These are phyloP conservation scores for Trichoderma cornu-damae DNA, from an alignment of 2,329 filamentous ascomycete genomes.

Conservation along the genomic window DNA sequence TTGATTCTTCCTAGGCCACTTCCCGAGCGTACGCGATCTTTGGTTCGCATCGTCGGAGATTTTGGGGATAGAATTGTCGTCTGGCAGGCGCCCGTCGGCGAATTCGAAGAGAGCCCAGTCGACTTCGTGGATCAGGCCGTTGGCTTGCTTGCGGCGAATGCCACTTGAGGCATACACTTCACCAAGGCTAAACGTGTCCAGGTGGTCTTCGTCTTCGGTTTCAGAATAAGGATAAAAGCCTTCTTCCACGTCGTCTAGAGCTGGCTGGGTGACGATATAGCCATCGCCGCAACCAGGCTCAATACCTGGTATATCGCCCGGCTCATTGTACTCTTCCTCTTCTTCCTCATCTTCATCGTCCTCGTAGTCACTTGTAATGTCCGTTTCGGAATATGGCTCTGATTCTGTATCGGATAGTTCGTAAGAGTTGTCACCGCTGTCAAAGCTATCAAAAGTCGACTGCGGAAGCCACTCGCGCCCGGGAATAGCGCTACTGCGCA, in stretches of 20 bases:
- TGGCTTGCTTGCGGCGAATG: conserved; percentile 67
- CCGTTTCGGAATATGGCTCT: conserved; percentile 46
- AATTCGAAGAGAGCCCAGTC: conserved; percentile 93
- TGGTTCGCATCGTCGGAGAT: conserved; percentile 20
- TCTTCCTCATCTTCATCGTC: conserved; percentile 52
- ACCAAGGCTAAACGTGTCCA: conserved; percentile 75
- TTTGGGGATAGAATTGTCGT: conserved; percentile 62
- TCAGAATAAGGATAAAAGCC: conserved; percentile 74
- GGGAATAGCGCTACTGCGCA: conserved; percentile 38
- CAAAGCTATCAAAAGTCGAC: conserved; percentile 38
- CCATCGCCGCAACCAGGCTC: conserved; percentile 68
- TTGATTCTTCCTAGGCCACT: conserved; percentile 27
- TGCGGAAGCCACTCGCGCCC: conserved; percentile 42
- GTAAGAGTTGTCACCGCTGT: conserved; percentile 52
- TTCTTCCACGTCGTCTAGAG: conserved; percentile 77
- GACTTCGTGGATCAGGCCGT: conserved; percentile 78
- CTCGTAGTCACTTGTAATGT: conserved; percentile 49
- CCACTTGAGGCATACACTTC: conserved; percentile 87
- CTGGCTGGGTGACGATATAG: conserved; percentile 84
- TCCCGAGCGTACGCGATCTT: conserved; percentile 14
- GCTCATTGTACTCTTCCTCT: conserved; percentile 52
- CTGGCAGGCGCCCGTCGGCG: conserved; percentile 62
- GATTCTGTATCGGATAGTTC: conserved; percentile 60
- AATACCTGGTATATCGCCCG: conserved; percentile 74
- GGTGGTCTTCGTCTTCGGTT: conserved; percentile 71